Base-by-base conservation (phyloP, 176 grass and related monocot species). In the Cocos nucifera region DNA sequence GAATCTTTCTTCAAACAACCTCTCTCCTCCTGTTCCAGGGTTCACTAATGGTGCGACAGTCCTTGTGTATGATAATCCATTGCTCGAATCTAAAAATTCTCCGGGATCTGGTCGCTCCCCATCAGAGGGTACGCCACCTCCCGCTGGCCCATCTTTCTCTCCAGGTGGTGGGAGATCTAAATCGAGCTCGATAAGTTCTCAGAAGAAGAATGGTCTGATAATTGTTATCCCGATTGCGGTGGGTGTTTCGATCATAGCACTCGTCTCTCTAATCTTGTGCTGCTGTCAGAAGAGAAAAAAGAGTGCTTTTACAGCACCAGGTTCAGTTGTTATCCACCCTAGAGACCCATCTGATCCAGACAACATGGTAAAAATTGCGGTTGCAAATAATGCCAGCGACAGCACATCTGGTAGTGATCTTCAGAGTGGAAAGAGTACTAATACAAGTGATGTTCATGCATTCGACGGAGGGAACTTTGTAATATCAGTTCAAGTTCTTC, bases 401-500 rank as follows among this genome's bases (percentile, higher is more conserved):
- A 65, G 64, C 3, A 50, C 51, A 24, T 61, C 52, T 50, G 67
- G 59, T 32, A 67, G 73, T 26, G 64, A 64, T 0, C 35, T 44
- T 44, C 77, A 74, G 4, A 83, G 82, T 56, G 51, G 58, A 1
- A 66, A 57, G 73, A 83, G 73, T 73, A 69, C 64, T 22, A 8
- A 8, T 9, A 19, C 71, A 3, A 70, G 59, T 14, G 83, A 88
- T 67, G 70, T 76, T 0, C 78, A 83, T 27, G 28, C 66, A 69
- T 65, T 85, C 5, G 87, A 88, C 17, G 67, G 78, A 0, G 81
- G 73, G 0, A 92, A 66, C 70, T 92, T 89, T 19, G 64, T 86
- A 70, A 86, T 98, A 7, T 74, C 93, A 0, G 73, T 98, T 19
- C 87, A 89, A 78, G 82, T 98, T 58, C 66, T 98, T 56, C 81